A percentile compares a stretch with the other conserved stretches of the same genome.
Evolutionary conservation across 768 basidiomycete genomes (phyloP).

Genomic region (Suillus brevipes): DNA sequence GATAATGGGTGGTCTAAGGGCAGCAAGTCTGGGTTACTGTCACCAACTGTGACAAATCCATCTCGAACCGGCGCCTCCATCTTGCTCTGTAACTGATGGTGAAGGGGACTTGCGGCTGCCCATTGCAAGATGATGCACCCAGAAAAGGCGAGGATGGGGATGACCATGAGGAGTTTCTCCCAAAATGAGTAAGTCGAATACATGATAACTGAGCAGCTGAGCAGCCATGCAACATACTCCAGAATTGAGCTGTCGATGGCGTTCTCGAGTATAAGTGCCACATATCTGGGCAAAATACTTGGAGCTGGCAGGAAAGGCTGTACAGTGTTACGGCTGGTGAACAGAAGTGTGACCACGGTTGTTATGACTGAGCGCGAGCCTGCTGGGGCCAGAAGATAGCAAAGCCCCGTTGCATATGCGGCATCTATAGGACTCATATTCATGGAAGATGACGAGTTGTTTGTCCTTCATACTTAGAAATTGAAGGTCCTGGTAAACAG

Average conservation of each 20-base stretch:
- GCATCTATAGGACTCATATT: neutral
- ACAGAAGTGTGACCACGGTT: neutral
- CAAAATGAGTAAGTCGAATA: neutral
- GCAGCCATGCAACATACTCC: neutral
- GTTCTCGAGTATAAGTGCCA: neutral
- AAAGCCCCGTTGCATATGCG: neutral
- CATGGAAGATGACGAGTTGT: neutral
- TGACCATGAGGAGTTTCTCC: neutral
- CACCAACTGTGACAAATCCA: neutral
- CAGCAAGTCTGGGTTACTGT: neutral
- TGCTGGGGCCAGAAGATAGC: neutral
- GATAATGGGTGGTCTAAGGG: neutral
- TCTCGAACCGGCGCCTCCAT: neutral
- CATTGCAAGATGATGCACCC: neutral
- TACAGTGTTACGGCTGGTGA: neutral
- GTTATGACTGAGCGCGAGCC: neutral
- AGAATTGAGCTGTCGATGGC: neutral
- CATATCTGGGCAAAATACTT: neutral
- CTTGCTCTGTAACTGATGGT: neutral
- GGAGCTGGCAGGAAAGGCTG: neutral
- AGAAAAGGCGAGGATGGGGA: neutral
- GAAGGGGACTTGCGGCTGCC: too few relatives aligned
- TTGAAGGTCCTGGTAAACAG: constrained; percentile 1
- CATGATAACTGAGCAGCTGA: neutral
- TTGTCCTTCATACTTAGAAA: constrained; percentile 3